phyloP scores from a whole-genome alignment of 768 basidiomycete genomes.

The Suillus fuscotomentosus region DNA sequence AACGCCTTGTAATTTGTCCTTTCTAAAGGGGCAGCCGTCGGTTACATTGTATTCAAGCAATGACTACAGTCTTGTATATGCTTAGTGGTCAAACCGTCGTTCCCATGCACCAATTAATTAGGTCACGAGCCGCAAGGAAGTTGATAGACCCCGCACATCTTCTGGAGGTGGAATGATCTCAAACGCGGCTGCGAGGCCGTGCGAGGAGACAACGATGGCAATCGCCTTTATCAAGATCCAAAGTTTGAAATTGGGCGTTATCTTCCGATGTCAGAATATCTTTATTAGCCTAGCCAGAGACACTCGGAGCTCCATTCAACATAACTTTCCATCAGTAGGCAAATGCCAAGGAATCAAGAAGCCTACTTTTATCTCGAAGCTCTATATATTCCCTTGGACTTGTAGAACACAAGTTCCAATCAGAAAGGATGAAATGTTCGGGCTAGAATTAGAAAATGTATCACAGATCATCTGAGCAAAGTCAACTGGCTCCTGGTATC shows the following conservation, averaged over 20 bases:
- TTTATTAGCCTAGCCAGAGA: background rate
- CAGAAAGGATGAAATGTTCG: background rate
- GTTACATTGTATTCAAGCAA: background rate
- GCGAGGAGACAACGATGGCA: background rate
- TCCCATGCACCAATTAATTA: background rate
- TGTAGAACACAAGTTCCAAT: background rate
- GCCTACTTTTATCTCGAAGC: background rate
- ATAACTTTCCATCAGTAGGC: background rate
- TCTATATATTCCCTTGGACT: too few relatives aligned
- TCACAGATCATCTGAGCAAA: background rate
- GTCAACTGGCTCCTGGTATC: background rate
- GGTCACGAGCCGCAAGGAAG: background rate
- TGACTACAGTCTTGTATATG: background rate
- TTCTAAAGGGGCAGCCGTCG: constrained; percentile 7
- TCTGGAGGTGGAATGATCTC: background rate
- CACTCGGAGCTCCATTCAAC: background rate
- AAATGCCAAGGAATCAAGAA: background rate
- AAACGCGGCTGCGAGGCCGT: background rate
- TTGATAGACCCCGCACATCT: background rate
- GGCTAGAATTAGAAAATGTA: background rate
- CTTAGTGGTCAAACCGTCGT: too few relatives aligned
- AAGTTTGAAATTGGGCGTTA: background rate
- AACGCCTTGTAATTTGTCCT: constrained; percentile 6
- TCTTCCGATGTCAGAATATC: background rate
- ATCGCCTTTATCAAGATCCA: background rate